These are phyloP conservation scores for Syzygium malaccense DNA, from an alignment of 441 rosid genomes.

Conservation along the genomic window DNA sequence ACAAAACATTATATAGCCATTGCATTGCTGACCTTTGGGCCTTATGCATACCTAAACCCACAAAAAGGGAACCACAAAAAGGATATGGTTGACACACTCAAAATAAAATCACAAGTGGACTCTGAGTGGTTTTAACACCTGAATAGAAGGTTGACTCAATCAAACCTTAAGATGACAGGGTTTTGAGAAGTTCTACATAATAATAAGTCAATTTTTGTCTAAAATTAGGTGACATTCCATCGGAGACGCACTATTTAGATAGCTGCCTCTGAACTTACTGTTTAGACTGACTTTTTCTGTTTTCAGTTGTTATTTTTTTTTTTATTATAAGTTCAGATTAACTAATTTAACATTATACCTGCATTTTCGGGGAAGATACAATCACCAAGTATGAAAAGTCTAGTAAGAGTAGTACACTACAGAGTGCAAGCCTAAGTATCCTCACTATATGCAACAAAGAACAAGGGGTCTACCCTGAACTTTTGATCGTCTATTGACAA, in stretches of 20 bases:
- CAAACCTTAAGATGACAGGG: not conserved
- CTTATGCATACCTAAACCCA: not conserved
- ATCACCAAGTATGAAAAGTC: not conserved
- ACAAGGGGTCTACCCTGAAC: not conserved
- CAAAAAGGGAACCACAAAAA: not conserved
- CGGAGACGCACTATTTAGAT: not conserved
- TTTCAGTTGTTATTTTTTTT: not conserved
- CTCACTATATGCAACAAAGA: not conserved
- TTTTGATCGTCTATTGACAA: not conserved
- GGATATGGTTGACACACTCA: not conserved
- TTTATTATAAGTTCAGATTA: not conserved
- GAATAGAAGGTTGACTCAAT: not conserved
- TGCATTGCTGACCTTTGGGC: not conserved
- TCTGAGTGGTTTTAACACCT: not conserved
- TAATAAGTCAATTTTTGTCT: not conserved
- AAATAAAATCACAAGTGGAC: not conserved
- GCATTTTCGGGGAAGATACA: not conserved
- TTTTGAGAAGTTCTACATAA: not conserved
- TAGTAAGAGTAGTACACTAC: not conserved
- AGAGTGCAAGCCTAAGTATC: not conserved
- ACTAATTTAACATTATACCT: not conserved
- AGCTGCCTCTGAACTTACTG: not conserved
- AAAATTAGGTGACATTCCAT: not conserved
- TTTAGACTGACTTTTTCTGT: not conserved
- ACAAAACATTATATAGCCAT: not conserved